Evolutionary conservation across 2,329 filamentous ascomycete genomes (phyloP), one percentile per base, ranked within the genome.

Genomic region (Colletotrichum sp.): DNA sequence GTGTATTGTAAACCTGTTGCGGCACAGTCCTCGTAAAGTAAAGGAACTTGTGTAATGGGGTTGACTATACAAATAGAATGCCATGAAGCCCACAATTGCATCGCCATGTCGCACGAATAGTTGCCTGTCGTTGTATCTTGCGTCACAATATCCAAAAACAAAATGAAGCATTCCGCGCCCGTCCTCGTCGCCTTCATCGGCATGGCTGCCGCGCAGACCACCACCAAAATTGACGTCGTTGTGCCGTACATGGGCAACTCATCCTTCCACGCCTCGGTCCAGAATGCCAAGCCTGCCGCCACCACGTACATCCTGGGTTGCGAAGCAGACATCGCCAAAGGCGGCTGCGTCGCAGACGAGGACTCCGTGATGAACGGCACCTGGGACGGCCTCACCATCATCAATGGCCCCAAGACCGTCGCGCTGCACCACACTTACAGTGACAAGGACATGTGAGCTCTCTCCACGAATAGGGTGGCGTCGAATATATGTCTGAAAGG

Each of bases 221-320:
- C 80, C 38, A 68, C 77, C 8, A 60, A 61, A 48, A 78, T 83
- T 66, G 74, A 75, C 55, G 73, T 85, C 60, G 71, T 84, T 32
- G 75, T 84, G 58, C 80, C 81, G 32, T 57, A 77, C 52, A 77
- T 73, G 61, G 80, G 82, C 61, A 6, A 77, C 13, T 74, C 80
- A 21, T 58, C 67, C 12, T 64, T 82, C 15, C 79, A 79, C 9
- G 84, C 79, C 36, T 84, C 83, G n/a, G 77, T 85, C 67, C 63
- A 84, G 55, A 78, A 76, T 9, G 83, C 77, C 72, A 79, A 80
- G 38, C 67, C 60, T 12, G 75, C 65, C 10, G 79, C 80, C 61
- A 85, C 84, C 2, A 86, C 84, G 4, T 79, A 81, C 61, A 78
- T 77, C 61, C 60, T 84, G 26, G 71, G 71, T 28, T 86, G 84